These are phyloP conservation scores for Globisporangium nunn DNA, from an alignment of 352 stramenopile genomes.

Conservation along the genomic window DNA sequence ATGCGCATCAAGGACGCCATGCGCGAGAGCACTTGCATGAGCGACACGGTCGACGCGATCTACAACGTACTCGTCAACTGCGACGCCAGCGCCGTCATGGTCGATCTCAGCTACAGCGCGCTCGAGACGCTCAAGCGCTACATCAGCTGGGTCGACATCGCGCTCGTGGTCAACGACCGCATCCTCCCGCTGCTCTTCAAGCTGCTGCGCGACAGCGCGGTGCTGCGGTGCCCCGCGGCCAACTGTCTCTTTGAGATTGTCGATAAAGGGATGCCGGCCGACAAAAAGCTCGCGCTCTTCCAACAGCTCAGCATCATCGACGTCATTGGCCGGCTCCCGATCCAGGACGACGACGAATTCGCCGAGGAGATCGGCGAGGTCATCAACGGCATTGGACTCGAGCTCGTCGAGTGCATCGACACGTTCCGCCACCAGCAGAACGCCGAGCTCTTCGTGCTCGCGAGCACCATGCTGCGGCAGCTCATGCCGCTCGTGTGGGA, in stretches of 20 bases:
- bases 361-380: slow-evolving; percentile 77
- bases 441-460: slow-evolving; percentile 33
- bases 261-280: slow-evolving; percentile 78
- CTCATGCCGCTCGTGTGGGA: slow-evolving; percentile 81
- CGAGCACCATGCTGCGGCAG: slow-evolving; percentile 49
- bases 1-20: slow-evolving; percentile 88
- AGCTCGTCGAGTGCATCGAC: slow-evolving; percentile 78
- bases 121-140: slow-evolving; percentile 81
- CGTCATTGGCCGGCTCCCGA: slow-evolving; percentile 43
- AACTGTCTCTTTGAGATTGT: slow-evolving; percentile 86
- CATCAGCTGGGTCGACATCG: slow-evolving; percentile 84
- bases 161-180: slow-evolving; percentile 75
- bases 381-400: slow-evolving; percentile 73
- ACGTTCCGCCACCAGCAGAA: slow-evolving; percentile 58
- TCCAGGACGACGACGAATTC: slow-evolving; percentile 77
- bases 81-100: slow-evolving; percentile 62
- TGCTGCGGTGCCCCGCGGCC: slow-evolving; percentile 56
- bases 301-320: slow-evolving; percentile 62
- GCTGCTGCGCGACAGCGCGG: slow-evolving; percentile 47
- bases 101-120: slow-evolving; percentile 52
- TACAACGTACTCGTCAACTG: slow-evolving; percentile 76
- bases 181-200: slow-evolving; percentile 73
- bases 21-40: slow-evolving; percentile 67
- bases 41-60: slow-evolving; percentile 76
- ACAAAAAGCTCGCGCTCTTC: slow-evolving; percentile 81